phyloP scores from a whole-genome alignment of 2,329 filamentous ascomycete species.

The Fusarium sp. region DNA sequence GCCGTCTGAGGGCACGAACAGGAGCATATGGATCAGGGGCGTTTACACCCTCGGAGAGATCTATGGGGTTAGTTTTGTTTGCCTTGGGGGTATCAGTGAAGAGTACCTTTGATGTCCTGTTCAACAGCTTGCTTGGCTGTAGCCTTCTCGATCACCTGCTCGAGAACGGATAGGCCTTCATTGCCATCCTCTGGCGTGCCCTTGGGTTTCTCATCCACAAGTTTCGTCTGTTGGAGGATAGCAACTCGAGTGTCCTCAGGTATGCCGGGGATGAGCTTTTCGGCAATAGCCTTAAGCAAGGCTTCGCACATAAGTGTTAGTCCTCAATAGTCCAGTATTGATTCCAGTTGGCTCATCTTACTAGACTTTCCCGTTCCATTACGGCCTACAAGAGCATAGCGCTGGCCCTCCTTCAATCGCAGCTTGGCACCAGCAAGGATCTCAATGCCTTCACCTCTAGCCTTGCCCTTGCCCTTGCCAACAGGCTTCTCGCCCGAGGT shows the following conservation, averaged over 20 bases:
- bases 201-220: slow-evolving; percentile 47
- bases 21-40: slow-evolving; percentile 63
- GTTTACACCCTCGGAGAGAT: slow-evolving; percentile 67
- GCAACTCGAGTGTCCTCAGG: slow-evolving; percentile 70
- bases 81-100: accelerated
- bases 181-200: slow-evolving; percentile 10
- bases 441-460: slow-evolving; percentile 62
- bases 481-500: slow-evolving; percentile 55
- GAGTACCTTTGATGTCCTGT: slow-evolving; percentile 65
- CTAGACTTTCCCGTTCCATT: slow-evolving; percentile 88
- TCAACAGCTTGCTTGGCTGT: slow-evolving; percentile 64
- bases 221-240: slow-evolving; percentile 71
- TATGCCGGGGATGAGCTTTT: slow-evolving; percentile 80
- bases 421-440: slow-evolving; percentile 74
- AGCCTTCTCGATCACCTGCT: slow-evolving; percentile 71
- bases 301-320: slow-evolving; percentile 54
- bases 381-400: slow-evolving; percentile 80
- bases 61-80: slow-evolving; percentile 40
- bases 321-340: background rate
- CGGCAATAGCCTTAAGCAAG: slow-evolving; percentile 75
- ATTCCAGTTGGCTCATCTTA: slow-evolving; percentile 48
- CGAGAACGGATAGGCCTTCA: slow-evolving; percentile 59
- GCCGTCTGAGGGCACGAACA: slow-evolving; percentile 65
- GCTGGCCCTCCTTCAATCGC: slow-evolving; percentile 72
- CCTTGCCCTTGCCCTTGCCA: slow-evolving; percentile 60